Evolutionary conservation across 345 rosid genomes (phyloP).

Genomic region (Isatis tinctoria): DNA sequence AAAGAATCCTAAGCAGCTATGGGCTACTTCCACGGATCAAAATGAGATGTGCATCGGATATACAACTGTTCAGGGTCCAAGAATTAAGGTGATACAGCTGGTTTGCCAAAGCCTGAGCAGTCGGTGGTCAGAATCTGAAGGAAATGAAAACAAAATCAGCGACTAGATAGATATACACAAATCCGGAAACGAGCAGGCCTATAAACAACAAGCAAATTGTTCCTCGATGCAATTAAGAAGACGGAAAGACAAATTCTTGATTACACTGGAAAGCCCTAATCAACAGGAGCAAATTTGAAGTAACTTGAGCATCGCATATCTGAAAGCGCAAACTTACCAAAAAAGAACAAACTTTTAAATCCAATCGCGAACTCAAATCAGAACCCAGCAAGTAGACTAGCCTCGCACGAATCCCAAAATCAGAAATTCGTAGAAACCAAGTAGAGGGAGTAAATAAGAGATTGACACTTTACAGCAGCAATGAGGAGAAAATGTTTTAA

Average conservation of each 20-base stretch:
- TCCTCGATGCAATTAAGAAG: not conserved
- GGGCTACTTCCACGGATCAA: not conserved
- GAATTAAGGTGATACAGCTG: not conserved
- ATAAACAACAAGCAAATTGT: not conserved
- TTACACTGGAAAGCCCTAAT: constrained; percentile 26
- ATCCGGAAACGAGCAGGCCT: not conserved
- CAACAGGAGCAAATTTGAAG: not conserved
- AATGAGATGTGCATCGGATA: not conserved
- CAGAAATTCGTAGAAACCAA: constrained; percentile 8
- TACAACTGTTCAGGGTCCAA: not conserved
- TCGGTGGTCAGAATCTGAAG: constrained; percentile 1
- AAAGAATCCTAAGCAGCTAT: constrained; percentile 7
- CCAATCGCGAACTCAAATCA: constrained; percentile 14
- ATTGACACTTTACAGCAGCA: not conserved
- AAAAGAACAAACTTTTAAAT: not conserved
- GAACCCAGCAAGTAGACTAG: constrained; percentile 2
- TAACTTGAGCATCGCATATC: not conserved
- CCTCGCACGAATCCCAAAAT: constrained; percentile 13
- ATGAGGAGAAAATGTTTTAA: not conserved
- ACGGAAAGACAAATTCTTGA: not conserved
- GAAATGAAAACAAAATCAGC: constrained; percentile 6
- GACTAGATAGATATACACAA: not conserved
- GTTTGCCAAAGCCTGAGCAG: not conserved
- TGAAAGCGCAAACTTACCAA: constrained; percentile 1
- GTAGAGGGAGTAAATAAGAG: not conserved